Conservation (phyloP, 805 yeast species). For the Debaryomyces prosopidis region DNA sequence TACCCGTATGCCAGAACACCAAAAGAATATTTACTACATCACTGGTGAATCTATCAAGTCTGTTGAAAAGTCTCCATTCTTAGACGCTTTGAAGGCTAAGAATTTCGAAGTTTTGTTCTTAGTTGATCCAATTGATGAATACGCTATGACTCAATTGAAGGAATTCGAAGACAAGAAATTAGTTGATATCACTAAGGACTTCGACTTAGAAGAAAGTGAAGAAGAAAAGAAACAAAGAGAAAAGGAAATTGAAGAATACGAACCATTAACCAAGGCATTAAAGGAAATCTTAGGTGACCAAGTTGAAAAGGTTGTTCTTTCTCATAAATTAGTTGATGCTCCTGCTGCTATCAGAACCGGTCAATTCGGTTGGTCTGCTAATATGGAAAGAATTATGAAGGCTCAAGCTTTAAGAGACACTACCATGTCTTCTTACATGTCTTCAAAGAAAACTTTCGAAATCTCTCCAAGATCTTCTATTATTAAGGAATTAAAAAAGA, state of each 20-base stretch:
- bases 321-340: constrained; percentile 95
- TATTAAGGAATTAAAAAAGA: constrained; percentile 91
- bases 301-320: constrained; percentile 98
- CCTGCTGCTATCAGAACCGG: constrained; percentile 99
- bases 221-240: constrained; percentile 96
- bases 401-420: constrained; percentile 99
- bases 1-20: constrained; percentile 99
- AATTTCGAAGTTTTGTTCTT: constrained; percentile 96
- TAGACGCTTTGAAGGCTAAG: constrained; percentile 97
- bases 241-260: constrained; percentile 87
- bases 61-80: constrained; percentile 98
- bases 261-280: constrained; percentile 91
- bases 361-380: constrained; percentile 99
- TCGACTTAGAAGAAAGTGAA: constrained; percentile 96
- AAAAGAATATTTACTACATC: constrained; percentile 98
- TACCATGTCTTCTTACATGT: constrained; percentile 98
- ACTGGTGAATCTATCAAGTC: constrained; percentile 98
- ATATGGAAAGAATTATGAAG: constrained; percentile 99
- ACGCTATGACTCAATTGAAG: constrained; percentile 98
- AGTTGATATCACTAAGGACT: constrained; percentile 98
- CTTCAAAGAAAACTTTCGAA: constrained; percentile 98
- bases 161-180: constrained; percentile 99
- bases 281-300: constrained; percentile 97
- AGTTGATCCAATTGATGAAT: constrained; percentile 99
- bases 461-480: constrained; percentile 96